Percentiles rank a stretch among this genome's conserved stretches.
Conservation (phyloP, 306 rosid species). For the Datisca glomerata region DNA sequence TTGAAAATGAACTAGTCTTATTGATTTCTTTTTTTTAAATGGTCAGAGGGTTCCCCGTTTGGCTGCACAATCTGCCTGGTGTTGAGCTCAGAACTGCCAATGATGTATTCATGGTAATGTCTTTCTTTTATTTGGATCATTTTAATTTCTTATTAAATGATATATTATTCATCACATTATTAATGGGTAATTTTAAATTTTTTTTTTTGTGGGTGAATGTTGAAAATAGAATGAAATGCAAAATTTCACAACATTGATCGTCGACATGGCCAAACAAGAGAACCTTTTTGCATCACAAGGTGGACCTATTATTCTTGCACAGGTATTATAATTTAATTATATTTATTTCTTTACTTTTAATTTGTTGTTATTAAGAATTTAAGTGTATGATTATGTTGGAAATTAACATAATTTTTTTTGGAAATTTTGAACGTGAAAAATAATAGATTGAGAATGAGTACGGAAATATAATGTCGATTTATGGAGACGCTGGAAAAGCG, state of each 20-base stretch:
- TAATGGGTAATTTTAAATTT: not conserved
- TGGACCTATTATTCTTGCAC: constrained; percentile 40
- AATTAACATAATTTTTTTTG: too few relatives aligned
- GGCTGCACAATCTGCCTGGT: constrained; percentile 47
- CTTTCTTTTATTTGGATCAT: not conserved
- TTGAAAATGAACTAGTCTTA: not conserved
- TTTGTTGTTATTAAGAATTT: too few relatives aligned
- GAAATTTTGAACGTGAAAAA: too few relatives aligned
- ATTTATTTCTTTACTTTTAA: too few relatives aligned
- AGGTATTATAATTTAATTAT: constrained; percentile 15
- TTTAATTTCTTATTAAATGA: too few relatives aligned
- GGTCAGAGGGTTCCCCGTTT: constrained; percentile 39
- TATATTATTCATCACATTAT: not conserved
- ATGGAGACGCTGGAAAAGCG: constrained; percentile 44
- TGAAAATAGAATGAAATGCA: constrained; percentile 36
- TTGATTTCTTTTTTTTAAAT: not conserved
- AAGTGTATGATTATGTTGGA: too few relatives aligned
- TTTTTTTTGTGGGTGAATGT: not conserved
- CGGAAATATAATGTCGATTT: constrained; percentile 30
- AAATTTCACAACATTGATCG: constrained; percentile 35
- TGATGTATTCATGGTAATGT: constrained; percentile 29
- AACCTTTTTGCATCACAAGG: constrained; percentile 50
- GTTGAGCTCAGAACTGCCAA: constrained; percentile 33
- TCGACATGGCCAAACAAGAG: constrained; percentile 36
- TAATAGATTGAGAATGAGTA: constrained; percentile 43